phyloP scores from a whole-genome alignment of 2,329 filamentous ascomycete species.

The Geoglossum cookeanum region DNA sequence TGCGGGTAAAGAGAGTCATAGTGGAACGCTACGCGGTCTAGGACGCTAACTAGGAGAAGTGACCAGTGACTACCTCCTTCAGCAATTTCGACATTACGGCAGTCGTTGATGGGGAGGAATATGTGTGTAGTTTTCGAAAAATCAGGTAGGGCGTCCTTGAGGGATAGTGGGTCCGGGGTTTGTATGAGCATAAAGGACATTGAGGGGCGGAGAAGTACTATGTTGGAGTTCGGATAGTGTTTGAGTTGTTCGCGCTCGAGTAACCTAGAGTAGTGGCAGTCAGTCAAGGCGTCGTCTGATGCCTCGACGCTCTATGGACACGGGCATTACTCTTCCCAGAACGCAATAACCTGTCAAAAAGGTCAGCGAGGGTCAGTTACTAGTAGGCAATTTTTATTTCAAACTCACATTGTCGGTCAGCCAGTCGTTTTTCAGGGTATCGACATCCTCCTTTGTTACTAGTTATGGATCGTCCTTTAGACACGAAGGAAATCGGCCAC shows the following conservation, averaged over 20 bases:
- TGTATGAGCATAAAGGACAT: constrained; percentile 88
- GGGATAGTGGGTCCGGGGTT: constrained; percentile 35
- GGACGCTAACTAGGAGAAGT: constrained; percentile 67
- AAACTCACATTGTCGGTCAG: constrained; percentile 72
- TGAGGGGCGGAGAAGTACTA: constrained; percentile 75
- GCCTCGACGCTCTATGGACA: not conserved
- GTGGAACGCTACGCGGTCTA: constrained; percentile 87
- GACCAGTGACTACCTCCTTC: constrained; percentile 94
- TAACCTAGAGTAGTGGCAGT: constrained; percentile 30
- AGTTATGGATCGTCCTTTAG: constrained; percentile 10
- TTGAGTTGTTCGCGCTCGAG: constrained; percentile 76
- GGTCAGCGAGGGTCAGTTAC: constrained; percentile 14
- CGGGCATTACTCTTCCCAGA: constrained; percentile 71
- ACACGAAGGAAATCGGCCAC: constrained; percentile 4
- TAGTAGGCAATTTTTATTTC: not conserved
- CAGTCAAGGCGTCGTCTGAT: not conserved
- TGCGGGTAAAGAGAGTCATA: constrained; percentile 71
- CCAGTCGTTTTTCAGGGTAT: constrained; percentile 82
- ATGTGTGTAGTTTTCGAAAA: constrained; percentile 72
- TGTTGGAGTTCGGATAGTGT: constrained; percentile 63
- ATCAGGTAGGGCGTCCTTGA: constrained; percentile 55
- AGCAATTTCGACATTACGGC: constrained; percentile 51
- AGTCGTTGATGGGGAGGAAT: constrained; percentile 91
- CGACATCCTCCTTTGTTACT: constrained; percentile 83
- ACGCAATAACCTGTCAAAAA: constrained; percentile 60